phyloP scores from a whole-genome alignment of 768 basidiomycete genomes.

The Lyophyllum atratum region DNA sequence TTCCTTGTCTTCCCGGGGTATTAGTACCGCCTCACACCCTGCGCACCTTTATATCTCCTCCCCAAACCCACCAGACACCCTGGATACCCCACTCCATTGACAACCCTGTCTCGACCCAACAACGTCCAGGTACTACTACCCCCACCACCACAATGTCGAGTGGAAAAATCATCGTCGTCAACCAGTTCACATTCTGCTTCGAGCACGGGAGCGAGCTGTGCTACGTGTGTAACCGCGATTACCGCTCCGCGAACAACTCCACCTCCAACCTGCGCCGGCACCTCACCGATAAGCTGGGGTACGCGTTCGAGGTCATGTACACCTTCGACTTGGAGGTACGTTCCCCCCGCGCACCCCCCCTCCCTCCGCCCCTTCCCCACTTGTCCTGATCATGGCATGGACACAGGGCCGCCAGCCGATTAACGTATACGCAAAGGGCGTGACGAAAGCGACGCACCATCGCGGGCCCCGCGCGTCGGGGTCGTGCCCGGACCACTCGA shows the following conservation, averaged over 20 bases:
- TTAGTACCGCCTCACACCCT: neutral
- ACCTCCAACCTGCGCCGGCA: neutral
- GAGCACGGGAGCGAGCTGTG: slow-evolving; percentile 16
- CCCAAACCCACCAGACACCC: neutral
- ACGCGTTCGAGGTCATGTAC: slow-evolving; percentile 8
- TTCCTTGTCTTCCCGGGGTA: neutral
- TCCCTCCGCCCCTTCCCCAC: too few species aligned
- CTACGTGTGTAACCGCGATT: slow-evolving; percentile 11
- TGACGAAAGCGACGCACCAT: slow-evolving; percentile 15
- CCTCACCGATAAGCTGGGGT: slow-evolving; percentile 8
- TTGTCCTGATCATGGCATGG: neutral
- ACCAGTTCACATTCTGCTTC: slow-evolving; percentile 16
- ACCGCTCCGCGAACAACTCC: slow-evolving; percentile 13
- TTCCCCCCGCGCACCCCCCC: neutral
- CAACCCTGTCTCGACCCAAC: neutral
- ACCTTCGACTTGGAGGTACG: slow-evolving; percentile 12
- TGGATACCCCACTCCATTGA: neutral
- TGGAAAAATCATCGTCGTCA: slow-evolving; percentile 15
- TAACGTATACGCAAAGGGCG: slow-evolving; percentile 14
- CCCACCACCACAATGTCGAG: slow-evolving; percentile 3
- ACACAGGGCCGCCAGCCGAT: slow-evolving; percentile 7
- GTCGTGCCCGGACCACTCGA: slow-evolving; percentile 14
- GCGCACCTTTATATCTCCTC: neutral
- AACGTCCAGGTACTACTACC: too few species aligned
- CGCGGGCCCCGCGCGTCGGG: slow-evolving; percentile 16